Conservation (phyloP, 208 protist genomes). For the Herpetomonas tarakana region DNA sequence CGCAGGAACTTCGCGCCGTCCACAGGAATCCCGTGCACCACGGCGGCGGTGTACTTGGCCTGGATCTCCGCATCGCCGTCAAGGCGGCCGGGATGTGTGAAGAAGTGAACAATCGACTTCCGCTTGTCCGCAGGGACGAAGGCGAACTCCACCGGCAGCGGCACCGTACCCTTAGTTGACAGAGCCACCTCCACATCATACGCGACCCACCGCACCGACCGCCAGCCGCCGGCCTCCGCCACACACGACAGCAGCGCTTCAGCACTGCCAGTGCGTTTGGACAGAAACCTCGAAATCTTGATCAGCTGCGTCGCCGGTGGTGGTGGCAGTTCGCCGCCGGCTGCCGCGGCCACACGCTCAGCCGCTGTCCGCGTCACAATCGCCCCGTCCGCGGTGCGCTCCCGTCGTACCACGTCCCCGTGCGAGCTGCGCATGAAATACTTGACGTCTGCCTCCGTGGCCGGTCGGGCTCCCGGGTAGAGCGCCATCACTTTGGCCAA, state of each 20-base stretch:
- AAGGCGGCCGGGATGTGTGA: slow-evolving; percentile 30
- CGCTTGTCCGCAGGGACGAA: slow-evolving; percentile 18
- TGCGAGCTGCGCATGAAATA: slow-evolving; percentile 25
- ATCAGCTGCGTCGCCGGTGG: neutral
- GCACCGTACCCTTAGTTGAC: slow-evolving; percentile 15
- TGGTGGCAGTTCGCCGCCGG: neutral
- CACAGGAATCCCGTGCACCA: slow-evolving; percentile 43
- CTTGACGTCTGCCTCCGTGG: slow-evolving; percentile 23
- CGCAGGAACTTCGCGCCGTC: slow-evolving; percentile 37
- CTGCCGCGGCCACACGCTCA: neutral
- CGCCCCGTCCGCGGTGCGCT: neutral
- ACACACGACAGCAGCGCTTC: slow-evolving; percentile 23
- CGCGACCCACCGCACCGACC: slow-evolving; percentile 32
- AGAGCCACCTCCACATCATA: slow-evolving; percentile 46
- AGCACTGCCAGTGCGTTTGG: slow-evolving; percentile 23
- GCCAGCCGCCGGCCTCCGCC: slow-evolving; percentile 30
- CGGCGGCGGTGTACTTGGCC: slow-evolving; percentile 17
- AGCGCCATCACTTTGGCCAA: slow-evolving; percentile 20
- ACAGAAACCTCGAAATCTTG: neutral
- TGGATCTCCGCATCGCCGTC: neutral
- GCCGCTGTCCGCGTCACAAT: neutral
- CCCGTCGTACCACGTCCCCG: neutral
- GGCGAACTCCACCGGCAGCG: slow-evolving; percentile 46
- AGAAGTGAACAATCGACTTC: slow-evolving; percentile 19
- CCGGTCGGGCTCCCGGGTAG: slow-evolving; percentile 23